Evolutionary conservation across 208 protist genomes (phyloP).

Genomic region (Giardia duodenalis): DNA sequence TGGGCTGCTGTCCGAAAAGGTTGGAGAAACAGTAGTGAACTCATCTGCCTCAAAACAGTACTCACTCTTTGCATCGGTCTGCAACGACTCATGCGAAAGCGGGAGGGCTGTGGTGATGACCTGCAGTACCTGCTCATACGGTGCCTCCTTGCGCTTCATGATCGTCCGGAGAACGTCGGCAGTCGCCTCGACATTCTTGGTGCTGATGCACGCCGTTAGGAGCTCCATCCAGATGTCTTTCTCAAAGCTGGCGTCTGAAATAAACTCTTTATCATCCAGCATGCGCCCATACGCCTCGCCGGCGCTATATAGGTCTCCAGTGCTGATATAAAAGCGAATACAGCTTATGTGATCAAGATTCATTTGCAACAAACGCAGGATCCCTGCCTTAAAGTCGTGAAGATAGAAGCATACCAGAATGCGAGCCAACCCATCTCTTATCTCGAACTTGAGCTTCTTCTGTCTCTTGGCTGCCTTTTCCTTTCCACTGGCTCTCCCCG

Average conservation of each 20-base stretch:
- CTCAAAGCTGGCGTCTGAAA: not conserved
- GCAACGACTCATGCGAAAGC: not conserved
- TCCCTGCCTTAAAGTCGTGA: not conserved
- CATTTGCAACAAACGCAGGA: not conserved
- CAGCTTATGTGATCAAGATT: not conserved
- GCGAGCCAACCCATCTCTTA: not conserved
- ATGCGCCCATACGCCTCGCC: not conserved
- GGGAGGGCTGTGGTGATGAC: not conserved
- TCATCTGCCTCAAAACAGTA: no score
- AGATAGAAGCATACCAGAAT: not conserved
- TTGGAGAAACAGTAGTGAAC: no score
- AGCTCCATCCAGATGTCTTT: not conserved
- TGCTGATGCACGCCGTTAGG: not conserved
- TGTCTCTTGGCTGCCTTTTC: not conserved
- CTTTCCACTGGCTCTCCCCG: not conserved
- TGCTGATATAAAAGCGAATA: not conserved
- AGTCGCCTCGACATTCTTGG: not conserved
- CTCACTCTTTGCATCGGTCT: no score
- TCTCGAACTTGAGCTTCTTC: not conserved
- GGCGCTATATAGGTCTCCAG: not conserved
- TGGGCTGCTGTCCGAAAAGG: no score
- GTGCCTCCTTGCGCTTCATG: not conserved
- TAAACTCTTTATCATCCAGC: not conserved
- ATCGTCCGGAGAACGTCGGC: not conserved
- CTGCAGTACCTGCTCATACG: not conserved